A percentile compares a stretch with the other conserved stretches of the same genome.
These are phyloP conservation scores for Fraxinus quadrangulata DNA, from an alignment of 257 asterid species.

Conservation along the genomic window DNA sequence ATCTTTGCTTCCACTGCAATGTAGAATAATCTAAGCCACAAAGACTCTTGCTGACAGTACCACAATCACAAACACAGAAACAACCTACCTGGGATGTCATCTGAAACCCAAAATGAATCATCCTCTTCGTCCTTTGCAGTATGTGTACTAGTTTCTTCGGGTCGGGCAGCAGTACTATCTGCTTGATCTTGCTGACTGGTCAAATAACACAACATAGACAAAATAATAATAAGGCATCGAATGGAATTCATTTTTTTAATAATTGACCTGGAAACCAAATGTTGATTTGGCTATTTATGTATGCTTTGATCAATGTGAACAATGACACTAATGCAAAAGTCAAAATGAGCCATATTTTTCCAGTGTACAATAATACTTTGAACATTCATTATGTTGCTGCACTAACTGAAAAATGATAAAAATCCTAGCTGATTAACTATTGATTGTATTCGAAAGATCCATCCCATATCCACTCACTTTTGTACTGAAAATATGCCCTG, in stretches of 20 bases:
- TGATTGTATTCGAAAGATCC: not conserved
- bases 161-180: slow-evolving; percentile 42
- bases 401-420: not conserved
- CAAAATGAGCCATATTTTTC: not conserved
- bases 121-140: slow-evolving; percentile 48
- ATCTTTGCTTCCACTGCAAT: slow-evolving; percentile 75
- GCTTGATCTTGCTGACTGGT: slow-evolving; percentile 66
- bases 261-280: not conserved
- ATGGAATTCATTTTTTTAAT: not conserved
- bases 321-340: not conserved
- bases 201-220: slow-evolving; percentile 23
- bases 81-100: slow-evolving; percentile 72
- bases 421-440: not conserved
- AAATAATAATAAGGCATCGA: slow-evolving; percentile 8
- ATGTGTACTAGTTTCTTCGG: slow-evolving; percentile 40
- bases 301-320: not conserved
- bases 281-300: not conserved
- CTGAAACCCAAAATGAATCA: slow-evolving; percentile 75
- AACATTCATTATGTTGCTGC: not conserved
- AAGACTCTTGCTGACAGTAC: not conserved
- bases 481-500: not conserved
- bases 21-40: slow-evolving; percentile 27
- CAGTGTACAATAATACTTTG: not conserved
- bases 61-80: slow-evolving; percentile 28
- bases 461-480: not conserved